Evolutionary conservation across 108 stramenopile species (phyloP).

Genomic region (Cyclotella baltica): DNA sequence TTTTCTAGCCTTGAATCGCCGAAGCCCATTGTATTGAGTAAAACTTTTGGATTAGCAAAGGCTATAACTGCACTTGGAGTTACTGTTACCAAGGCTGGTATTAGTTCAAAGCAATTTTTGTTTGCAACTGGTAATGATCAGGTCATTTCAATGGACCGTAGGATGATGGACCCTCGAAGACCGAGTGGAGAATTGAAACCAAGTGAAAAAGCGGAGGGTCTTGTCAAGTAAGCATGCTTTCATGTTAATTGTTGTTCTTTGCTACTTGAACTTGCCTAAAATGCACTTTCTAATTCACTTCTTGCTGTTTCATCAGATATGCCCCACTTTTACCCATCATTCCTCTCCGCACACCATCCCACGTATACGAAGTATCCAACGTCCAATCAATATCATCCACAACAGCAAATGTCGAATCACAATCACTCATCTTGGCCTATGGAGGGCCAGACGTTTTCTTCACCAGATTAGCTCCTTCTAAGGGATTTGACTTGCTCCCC

Average conservation of each 20-base stretch:
- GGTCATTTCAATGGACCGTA: conserved; percentile 71
- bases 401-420: conserved; percentile 84
- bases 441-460: conserved; percentile 92
- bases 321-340: conserved; percentile 75
- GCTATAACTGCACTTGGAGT: conserved; percentile 88
- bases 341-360: conserved; percentile 64
- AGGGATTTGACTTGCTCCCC: conserved; percentile 89
- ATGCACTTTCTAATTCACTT: neutral
- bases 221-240: conserved; percentile 48
- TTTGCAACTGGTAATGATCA: conserved; percentile 81
- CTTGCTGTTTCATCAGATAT: conserved; percentile 47
- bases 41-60: conserved; percentile 83
- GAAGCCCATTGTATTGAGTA: conserved; percentile 89
- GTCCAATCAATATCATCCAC: conserved; percentile 62
- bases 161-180: conserved; percentile 91
- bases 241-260: neutral
- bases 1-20: conserved; percentile 86
- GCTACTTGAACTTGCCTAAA: neutral
- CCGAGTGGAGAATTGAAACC: conserved; percentile 83
- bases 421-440: conserved; percentile 74
- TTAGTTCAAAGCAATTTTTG: conserved; percentile 87
- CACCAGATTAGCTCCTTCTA: conserved; percentile 80
- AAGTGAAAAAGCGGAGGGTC: conserved; percentile 84
- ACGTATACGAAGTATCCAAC: conserved; percentile 68
- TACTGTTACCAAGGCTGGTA: conserved; percentile 88